phyloP scores from a whole-genome alignment of 1,284 basidiomycete genomes.

The Hemileia vastatrix region DNA sequence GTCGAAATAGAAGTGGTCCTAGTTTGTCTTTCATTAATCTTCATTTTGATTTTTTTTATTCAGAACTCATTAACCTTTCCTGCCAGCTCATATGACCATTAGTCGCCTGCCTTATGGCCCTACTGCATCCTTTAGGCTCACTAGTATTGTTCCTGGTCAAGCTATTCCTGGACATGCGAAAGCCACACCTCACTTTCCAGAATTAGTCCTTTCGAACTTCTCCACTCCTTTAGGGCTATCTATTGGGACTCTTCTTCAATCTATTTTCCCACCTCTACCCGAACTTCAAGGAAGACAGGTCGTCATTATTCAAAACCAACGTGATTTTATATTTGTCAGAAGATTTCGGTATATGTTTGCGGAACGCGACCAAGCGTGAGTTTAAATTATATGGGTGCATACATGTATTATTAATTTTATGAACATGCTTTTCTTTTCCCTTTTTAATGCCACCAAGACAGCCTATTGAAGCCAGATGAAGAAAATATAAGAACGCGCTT shows the following conservation, averaged over 20 bases:
- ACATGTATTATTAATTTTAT: not conserved
- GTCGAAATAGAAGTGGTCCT: conserved; percentile 20
- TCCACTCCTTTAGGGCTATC: conserved; percentile 85
- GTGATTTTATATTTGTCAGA: conserved; percentile 96
- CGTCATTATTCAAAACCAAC: conserved; percentile 92
- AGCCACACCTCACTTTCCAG: conserved; percentile 84
- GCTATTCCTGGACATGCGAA: conserved; percentile 63
- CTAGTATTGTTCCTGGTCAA: conserved; percentile 53
- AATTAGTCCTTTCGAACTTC: conserved; percentile 92
- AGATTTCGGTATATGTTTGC: conserved; percentile 45
- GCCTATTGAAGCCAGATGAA: conserved; percentile 12
- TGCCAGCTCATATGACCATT: conserved; percentile 76
- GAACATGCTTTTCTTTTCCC: too few species aligned
- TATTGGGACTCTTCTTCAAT: conserved; percentile 88
- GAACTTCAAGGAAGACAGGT: conserved; percentile 96
- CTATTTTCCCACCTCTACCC: conserved; percentile 85
- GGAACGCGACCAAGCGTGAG: conserved; percentile 20
- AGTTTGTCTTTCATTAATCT: not conserved
- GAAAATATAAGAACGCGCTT: conserved; percentile 62
- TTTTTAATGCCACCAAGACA: too few species aligned
- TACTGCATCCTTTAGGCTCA: conserved; percentile 90
- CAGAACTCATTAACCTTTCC: too few species aligned
- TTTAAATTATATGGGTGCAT: not conserved
- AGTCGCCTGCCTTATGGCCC: conserved; percentile 85
- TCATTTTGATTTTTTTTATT: not conserved